Evolutionary conservation across 228 moss, liverwort and hornwort species (phyloP).

Genomic region (Sphagnum magellanicum): DNA sequence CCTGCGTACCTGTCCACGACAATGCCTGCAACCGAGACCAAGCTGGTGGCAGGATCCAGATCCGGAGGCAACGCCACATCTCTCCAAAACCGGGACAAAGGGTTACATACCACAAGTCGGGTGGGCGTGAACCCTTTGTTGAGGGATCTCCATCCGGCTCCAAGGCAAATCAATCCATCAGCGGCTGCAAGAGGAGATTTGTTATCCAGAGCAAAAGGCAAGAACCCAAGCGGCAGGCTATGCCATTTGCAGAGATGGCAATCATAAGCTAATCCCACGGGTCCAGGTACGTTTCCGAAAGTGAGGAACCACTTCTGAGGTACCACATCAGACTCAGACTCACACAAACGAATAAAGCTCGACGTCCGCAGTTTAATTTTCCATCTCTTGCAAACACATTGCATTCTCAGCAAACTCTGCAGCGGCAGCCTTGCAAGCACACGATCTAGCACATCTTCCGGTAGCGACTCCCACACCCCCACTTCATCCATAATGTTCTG

Average conservation of each 20-base stretch:
- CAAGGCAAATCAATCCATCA: slow-evolving; percentile 39
- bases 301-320: slow-evolving; percentile 36
- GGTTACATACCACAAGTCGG: slow-evolving; percentile 42
- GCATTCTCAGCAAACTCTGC: slow-evolving; percentile 30
- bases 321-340: not conserved
- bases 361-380: slow-evolving; percentile 24
- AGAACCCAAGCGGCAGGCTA: slow-evolving; percentile 24
- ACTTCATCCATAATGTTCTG: slow-evolving; percentile 21
- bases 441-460: slow-evolving; percentile 37
- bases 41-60: slow-evolving; percentile 26
- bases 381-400: slow-evolving; percentile 44
- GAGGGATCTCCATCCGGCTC: slow-evolving; percentile 21
- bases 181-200: slow-evolving; percentile 31
- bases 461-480: slow-evolving; percentile 23
- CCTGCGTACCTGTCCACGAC: slow-evolving; percentile 21
- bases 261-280: slow-evolving; percentile 29
- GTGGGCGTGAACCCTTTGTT: slow-evolving; percentile 19
- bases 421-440: slow-evolving; percentile 31
- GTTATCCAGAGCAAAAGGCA: slow-evolving; percentile 30
- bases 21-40: slow-evolving; percentile 30
- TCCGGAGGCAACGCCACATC: slow-evolving; percentile 26
- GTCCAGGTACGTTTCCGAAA: slow-evolving; percentile 27
- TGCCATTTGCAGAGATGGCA: slow-evolving; percentile 23
- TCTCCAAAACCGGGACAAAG: slow-evolving; percentile 37
- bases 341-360: slow-evolving; percentile 29